Conservation (phyloP, 2,329 filamentous ascomycete species). For the Lanzia echinophila region DNA sequence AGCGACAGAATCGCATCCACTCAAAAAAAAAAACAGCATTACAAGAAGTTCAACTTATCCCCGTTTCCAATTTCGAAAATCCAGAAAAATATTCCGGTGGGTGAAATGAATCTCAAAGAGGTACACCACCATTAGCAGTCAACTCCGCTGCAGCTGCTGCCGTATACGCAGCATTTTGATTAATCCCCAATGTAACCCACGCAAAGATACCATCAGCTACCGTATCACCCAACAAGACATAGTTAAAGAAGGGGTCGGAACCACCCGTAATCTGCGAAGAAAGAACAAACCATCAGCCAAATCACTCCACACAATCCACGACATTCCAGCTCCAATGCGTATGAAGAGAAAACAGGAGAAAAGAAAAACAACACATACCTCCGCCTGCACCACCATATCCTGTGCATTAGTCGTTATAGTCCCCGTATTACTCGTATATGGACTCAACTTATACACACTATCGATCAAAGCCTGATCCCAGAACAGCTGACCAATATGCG, state of each 20-base stretch:
- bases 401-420: slow-evolving; percentile 38
- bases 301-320: too few relatives aligned
- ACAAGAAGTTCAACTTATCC: too few relatives aligned
- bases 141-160: not conserved
- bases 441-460: slow-evolving; percentile 42
- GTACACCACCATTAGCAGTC: not conserved
- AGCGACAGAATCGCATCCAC: too few relatives aligned
- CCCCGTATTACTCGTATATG: slow-evolving; percentile 44
- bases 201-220: not conserved
- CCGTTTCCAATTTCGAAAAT: too few relatives aligned
- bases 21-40: too few relatives aligned
- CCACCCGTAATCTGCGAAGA: slow-evolving; percentile 37
- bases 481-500: slow-evolving; percentile 47
- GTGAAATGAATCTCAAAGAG: too few relatives aligned
- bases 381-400: slow-evolving; percentile 34
- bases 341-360: not conserved
- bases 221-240: slow-evolving; percentile 45
- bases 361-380: not conserved
- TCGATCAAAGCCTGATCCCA: slow-evolving; percentile 54
- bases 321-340: too few relatives aligned
- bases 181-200: not conserved
- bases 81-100: too few relatives aligned
- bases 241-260: slow-evolving; percentile 49
- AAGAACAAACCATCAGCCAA: not conserved
- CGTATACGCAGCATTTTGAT: not conserved